Evolutionary conservation across 2,329 filamentous ascomycete species (phyloP), one percentile per base, ranked within the genome.

Genomic region (Leptoxyphium fumago): DNA sequence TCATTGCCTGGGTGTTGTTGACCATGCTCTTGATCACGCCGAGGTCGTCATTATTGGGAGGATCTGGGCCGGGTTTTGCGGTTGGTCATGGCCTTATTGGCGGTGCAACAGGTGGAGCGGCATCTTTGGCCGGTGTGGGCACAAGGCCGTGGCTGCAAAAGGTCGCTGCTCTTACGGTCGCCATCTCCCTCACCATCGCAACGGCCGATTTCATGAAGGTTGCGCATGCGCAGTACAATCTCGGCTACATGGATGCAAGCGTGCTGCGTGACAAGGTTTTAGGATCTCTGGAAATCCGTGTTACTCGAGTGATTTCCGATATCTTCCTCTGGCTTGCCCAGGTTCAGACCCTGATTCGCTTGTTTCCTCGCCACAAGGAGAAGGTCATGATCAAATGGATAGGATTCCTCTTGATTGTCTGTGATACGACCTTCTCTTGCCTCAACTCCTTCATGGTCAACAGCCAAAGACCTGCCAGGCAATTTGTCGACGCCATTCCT

Each of bases 311-410:
- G 52, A 86, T 98, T 50, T 96, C 89, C 14, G 87, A 94, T 63
- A 88, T 91, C 1, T 96, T 96, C 61, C 72, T 98, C 28, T 96
- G 91, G 89, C 77, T 98, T 34, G 91, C 91, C 1, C 91, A 98
- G 64, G 89, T 94, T 1, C 91, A 98, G 66, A 98, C 91, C 0
- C 67, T 98, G 46, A 96, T 96, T 54, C 82, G 91, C 43, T 72
- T 98, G 1, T 98, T 98, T 54, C 91, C 91, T 7, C 84, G 91
- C 29, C 89, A 96, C 58, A 84, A 93, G 57, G 91, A 98, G 65
- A 96, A 96, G 66, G 80, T 96, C 43, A 84, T 96, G 52, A 98
- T 98, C 66, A 96, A 96, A 67, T 98, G 89, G 89, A 86, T 89
- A 13, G 91, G 89, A 1, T 95, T 96, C 59, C 87, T 83, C 2